Conservation (phyloP, 441 rosid genomes). For the Daphne laureola region DNA sequence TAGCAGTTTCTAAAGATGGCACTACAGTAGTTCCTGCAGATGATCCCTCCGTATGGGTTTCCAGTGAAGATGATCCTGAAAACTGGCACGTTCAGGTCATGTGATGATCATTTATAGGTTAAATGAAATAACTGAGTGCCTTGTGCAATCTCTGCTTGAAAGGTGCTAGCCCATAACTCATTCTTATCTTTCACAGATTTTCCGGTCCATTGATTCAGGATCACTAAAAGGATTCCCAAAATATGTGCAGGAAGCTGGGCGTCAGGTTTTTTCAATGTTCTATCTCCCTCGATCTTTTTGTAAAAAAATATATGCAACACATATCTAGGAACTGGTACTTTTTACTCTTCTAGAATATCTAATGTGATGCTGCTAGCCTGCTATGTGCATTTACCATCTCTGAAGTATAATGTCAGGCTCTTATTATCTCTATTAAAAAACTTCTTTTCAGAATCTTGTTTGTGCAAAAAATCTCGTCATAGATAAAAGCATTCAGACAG, state of each 20-base stretch:
- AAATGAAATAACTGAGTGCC: constrained; percentile 1
- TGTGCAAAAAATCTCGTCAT: constrained; percentile 44
- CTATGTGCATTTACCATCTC: not conserved
- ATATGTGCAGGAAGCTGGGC: constrained; percentile 28
- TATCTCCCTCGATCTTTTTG: constrained; percentile 9
- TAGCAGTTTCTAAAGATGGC: constrained; percentile 26
- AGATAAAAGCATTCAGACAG: constrained; percentile 68
- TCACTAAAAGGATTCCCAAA: constrained; percentile 89
- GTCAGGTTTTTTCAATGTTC: constrained; percentile 39
- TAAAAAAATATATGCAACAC: not conserved
- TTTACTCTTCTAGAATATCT: not conserved
- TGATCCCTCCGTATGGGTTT: constrained; percentile 43
- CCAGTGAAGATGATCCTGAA: constrained; percentile 52
- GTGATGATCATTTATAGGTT: constrained; percentile 11
- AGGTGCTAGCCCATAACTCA: constrained; percentile 1
- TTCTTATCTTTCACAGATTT: constrained; percentile 37
- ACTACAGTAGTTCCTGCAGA: constrained; percentile 55
- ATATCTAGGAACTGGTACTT: constrained; percentile 2
- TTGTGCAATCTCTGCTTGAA: not conserved
- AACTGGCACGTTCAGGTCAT: constrained; percentile 91
- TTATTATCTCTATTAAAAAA: constrained; percentile 12
- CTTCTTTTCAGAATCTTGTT: constrained; percentile 44
- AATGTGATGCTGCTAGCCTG: not conserved
- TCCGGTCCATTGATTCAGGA: constrained; percentile 88
- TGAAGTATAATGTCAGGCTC: constrained; percentile 1